Evolutionary conservation across 345 rosid genomes (phyloP).

Genomic region (Rhodamnia rubescens): DNA sequence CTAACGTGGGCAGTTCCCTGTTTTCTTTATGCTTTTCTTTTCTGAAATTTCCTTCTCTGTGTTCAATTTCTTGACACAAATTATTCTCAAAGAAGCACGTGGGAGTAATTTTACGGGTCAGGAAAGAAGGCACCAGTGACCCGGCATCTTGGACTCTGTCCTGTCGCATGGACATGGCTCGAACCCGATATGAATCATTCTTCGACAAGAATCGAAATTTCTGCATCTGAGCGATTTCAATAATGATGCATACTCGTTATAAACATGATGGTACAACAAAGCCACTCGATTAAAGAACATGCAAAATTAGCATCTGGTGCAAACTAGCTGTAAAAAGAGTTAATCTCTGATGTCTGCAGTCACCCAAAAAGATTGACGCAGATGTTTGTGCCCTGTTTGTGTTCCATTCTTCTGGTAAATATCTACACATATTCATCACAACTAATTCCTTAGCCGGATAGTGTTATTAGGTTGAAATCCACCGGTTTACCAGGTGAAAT

Average conservation of each 20-base stretch:
- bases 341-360: not conserved
- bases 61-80: not conserved
- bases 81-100: not conserved
- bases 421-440: not conserved
- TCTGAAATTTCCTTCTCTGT: not conserved
- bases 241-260: not conserved
- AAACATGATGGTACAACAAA: not conserved
- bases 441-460: not conserved
- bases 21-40: not conserved
- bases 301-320: not conserved
- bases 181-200: not conserved
- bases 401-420: not conserved
- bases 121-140: not conserved
- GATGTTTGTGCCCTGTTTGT: not conserved
- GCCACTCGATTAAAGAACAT: not conserved
- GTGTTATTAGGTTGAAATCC: not conserved
- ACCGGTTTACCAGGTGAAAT: not conserved
- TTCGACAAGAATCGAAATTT: not conserved
- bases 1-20: not conserved
- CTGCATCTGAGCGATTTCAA: not conserved
- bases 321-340: not conserved
- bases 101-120: not conserved
- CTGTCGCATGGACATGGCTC: not conserved
- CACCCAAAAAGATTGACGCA: not conserved
- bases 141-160: not conserved